Evolutionary conservation across 805 yeast genomes (phyloP).

Genomic region (Starmerella kuoi): DNA sequence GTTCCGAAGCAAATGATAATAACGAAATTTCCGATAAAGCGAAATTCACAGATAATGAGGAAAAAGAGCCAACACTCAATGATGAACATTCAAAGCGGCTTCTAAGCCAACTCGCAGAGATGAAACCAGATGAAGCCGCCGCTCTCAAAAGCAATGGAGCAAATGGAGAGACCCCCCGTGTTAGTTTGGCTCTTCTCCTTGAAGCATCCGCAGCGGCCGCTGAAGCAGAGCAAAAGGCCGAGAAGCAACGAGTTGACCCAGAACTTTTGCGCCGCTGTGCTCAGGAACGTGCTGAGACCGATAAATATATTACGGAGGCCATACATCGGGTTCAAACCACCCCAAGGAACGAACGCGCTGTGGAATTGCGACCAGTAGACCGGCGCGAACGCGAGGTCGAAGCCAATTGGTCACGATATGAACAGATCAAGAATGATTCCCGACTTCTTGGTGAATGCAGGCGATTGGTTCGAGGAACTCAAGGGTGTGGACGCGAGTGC

Average conservation of each 20-base stretch:
- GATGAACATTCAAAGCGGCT: not conserved
- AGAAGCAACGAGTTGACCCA: constrained; percentile 3
- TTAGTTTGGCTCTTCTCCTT: constrained; percentile 13
- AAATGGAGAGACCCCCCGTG: constrained; percentile 5
- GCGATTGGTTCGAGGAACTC: constrained; percentile 19
- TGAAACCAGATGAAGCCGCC: not conserved
- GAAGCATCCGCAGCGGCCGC: constrained; percentile 19
- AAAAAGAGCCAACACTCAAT: too few relatives aligned
- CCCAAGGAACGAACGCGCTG: constrained; percentile 8
- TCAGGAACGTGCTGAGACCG: constrained; percentile 9
- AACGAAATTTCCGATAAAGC: not conserved
- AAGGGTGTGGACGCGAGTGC: constrained; percentile 21
- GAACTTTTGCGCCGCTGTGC: constrained; percentile 2
- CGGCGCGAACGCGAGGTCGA: constrained; percentile 8
- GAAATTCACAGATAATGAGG: not conserved
- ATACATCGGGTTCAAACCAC: constrained; percentile 14
- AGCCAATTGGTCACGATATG: constrained; percentile 13
- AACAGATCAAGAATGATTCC: constrained; percentile 8
- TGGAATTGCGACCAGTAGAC: constrained; percentile 15
- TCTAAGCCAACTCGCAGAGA: not conserved
- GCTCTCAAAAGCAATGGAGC: not conserved
- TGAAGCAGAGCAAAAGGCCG: constrained; percentile 5
- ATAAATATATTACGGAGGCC: constrained; percentile 16
- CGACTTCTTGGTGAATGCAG: constrained; percentile 14
- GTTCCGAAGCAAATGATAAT: not conserved